Evolutionary conservation across 306 rosid species (phyloP).

Genomic region (Malus sylvestris): DNA sequence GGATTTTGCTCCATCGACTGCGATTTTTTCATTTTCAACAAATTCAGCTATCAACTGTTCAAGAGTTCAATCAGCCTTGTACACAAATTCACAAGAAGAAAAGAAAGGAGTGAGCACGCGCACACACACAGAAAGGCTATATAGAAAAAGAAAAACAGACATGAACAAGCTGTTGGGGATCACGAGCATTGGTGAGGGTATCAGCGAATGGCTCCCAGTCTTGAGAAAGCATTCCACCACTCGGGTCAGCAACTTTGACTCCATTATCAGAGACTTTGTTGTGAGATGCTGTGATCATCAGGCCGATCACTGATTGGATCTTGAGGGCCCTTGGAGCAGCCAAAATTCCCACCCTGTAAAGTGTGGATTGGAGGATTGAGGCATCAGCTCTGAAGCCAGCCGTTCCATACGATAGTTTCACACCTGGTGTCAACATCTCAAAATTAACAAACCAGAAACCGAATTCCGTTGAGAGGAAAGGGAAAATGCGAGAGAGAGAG

Average conservation of each 20-base stretch:
- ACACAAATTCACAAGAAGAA: not conserved
- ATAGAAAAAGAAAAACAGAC: not conserved
- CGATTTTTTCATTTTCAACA: conserved; percentile 48
- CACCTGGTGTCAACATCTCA: conserved; percentile 29
- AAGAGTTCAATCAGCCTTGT: not conserved
- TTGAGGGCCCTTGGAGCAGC: conserved; percentile 71
- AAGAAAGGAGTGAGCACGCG: not conserved
- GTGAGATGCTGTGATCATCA: conserved; percentile 65
- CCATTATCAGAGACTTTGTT: too few species aligned
- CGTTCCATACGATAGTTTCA: conserved; percentile 68
- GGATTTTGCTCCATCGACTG: conserved; percentile 31
- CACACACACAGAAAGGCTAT: conserved; percentile 1
- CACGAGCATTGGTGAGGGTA: conserved; percentile 56
- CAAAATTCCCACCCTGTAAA: conserved; percentile 63
- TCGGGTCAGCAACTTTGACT: conserved; percentile 8
- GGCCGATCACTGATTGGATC: conserved; percentile 55
- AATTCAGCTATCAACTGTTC: conserved; percentile 56
- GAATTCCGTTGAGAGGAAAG: not conserved
- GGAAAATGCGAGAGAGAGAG: not conserved
- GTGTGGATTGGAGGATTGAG: conserved; percentile 51
- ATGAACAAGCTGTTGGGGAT: conserved; percentile 50
- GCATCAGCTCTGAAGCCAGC: conserved; percentile 88
- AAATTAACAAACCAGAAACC: not conserved
- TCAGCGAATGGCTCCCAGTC: conserved; percentile 93
- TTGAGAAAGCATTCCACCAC: conserved; percentile 86